A percentile compares a stretch with the other conserved stretches of the same genome.
Evolutionary conservation across 306 rosid genomes (phyloP).

Genomic region (Vigna angularis): DNA sequence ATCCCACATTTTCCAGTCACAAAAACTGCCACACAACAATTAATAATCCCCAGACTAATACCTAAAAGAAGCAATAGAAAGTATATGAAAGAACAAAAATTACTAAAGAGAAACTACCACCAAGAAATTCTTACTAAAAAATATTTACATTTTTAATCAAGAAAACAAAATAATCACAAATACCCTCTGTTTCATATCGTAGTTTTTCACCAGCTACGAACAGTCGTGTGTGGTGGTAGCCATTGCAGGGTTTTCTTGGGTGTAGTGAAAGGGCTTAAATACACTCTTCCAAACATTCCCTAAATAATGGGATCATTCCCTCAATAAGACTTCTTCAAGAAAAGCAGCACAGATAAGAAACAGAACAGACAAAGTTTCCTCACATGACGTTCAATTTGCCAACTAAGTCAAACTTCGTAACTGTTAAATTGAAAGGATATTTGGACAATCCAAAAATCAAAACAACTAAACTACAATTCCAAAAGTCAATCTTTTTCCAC

Average conservation of each 20-base stretch:
- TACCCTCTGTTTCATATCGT: neutral
- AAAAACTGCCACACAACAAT: slow-evolving; percentile 1
- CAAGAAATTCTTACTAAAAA: neutral
- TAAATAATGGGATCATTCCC: neutral
- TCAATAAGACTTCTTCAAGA: neutral
- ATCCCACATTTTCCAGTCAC: slow-evolving; percentile 16
- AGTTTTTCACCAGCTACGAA: neutral
- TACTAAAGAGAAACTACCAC: neutral
- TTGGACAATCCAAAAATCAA: too few species aligned
- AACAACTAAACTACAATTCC: too few species aligned
- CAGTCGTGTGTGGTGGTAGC: neutral
- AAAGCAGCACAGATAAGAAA: too few species aligned
- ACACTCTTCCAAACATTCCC: neutral
- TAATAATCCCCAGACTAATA: neutral
- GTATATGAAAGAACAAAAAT: neutral
- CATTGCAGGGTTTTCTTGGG: neutral
- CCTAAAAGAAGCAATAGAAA: neutral
- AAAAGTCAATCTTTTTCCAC: too few species aligned
- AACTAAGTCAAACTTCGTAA: too few species aligned
- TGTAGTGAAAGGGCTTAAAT: neutral
- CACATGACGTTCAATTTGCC: too few species aligned
- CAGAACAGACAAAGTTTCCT: too few species aligned
- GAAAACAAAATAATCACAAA: neutral
- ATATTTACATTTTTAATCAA: neutral
- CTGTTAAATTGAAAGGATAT: too few species aligned